phyloP scores from a whole-genome alignment of 108 stramenopile genomes.

The Seminavis robusta region DNA sequence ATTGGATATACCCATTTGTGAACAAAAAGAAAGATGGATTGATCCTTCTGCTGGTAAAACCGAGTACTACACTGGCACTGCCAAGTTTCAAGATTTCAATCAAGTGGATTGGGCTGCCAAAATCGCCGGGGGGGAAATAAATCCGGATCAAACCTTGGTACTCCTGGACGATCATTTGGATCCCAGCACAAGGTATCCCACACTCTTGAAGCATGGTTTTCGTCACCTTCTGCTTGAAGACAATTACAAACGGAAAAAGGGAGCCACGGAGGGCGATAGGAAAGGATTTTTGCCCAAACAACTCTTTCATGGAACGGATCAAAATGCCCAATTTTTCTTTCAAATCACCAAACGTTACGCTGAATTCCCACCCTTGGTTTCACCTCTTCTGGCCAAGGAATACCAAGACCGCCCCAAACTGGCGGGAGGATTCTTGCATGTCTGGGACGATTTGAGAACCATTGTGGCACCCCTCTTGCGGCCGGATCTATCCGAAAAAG shows the following conservation, averaged over 20 bases:
- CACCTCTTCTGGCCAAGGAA: constrained; percentile 11
- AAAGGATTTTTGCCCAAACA: constrained; percentile 11
- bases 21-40: constrained; percentile 23
- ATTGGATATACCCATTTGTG: constrained; percentile 17
- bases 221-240: constrained; percentile 28
- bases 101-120: constrained; percentile 12
- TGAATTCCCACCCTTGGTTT: constrained; percentile 21
- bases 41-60: constrained; percentile 8
- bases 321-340: not conserved
- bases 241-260: constrained; percentile 29
- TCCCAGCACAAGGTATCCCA: not conserved
- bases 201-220: constrained; percentile 16
- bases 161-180: constrained; percentile 26
- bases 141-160: constrained; percentile 17
- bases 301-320: constrained; percentile 4
- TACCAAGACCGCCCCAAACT: not conserved
- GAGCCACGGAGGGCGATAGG: constrained; percentile 5
- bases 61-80: constrained; percentile 5
- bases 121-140: constrained; percentile 3
- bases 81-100: constrained; percentile 15
- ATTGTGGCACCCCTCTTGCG: constrained; percentile 17
- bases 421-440: constrained; percentile 9
- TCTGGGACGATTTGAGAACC: not conserved
- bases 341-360: not conserved
- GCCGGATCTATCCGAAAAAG: constrained; percentile 5